Evolutionary conservation across 2,329 filamentous ascomycete species (phyloP), one percentile per base, ranked within the genome.

Genomic region (Fusarium irregulare): DNA sequence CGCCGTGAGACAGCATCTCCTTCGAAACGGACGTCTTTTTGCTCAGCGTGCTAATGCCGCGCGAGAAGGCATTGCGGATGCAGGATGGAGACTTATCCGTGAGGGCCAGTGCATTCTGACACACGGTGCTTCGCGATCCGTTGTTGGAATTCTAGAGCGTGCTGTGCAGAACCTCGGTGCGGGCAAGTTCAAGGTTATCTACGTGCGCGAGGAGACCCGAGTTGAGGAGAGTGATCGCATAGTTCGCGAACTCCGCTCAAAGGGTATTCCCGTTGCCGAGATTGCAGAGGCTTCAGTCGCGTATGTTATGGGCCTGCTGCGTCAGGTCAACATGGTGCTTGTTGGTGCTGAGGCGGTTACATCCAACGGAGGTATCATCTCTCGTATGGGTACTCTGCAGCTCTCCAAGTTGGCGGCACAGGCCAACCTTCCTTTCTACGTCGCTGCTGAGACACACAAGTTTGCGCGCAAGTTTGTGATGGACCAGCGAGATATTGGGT

Each of bases 371-470:
- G 95, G 95, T 40, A 92, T 98, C 73, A 93, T 99, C 72, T 95
- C 92, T 25, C 86, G 94, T 50, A 88, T 98, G 81, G 95, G 95
- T 55, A 90, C 88, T 4, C 95, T 93, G 73, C 94, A 97, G 82
- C 91, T 98, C 73, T 94, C 93, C 3, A 84, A 93, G 72, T 83
- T 98, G 55, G 94, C 94, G 7, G 90, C 91, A 75, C 79, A 81
- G 28, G 84, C 84, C 46, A 88, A 90, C 41, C 90, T 93, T 68
- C 92, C 92, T 0, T 93, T 98, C 73, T 97, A 97, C 76, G 94
- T 97, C 20, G 94, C 96, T 7, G 92, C 92, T 2, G 96, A 99
- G 83, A 97, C 93, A 75, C 96, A 99, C 84, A 99, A 99, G 82
- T 98, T 99, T 77, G 93, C 97, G 47, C 88, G 94, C 75, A 86